phyloP scores from a whole-genome alignment of 2,329 filamentous ascomycete species.

The Cladosporium cucumerinum region DNA sequence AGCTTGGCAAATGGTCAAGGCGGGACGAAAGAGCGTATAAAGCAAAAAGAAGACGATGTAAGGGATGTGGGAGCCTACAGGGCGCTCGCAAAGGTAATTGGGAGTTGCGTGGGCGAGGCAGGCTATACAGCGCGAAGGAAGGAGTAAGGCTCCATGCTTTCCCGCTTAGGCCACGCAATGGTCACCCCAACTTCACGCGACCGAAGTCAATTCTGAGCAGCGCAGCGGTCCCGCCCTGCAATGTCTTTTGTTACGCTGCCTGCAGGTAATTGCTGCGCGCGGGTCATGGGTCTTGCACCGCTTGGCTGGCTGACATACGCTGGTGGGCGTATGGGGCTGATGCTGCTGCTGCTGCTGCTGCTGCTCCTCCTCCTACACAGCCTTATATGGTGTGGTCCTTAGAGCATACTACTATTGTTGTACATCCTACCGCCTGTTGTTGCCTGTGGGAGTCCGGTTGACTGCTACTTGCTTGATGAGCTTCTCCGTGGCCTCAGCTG shows the following conservation, averaged over 20 bases:
- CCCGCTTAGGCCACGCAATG: conserved; percentile 7
- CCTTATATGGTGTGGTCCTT: background rate
- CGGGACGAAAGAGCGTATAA: background rate
- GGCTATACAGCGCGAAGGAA: conserved; percentile 15
- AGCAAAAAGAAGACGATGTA: background rate
- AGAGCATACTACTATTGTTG: background rate
- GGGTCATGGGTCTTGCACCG: no score
- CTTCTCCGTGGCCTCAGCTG: background rate
- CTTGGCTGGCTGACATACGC: background rate
- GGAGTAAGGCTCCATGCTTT: conserved; percentile 4
- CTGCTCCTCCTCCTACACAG: background rate
- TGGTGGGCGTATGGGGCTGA: background rate
- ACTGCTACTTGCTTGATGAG: background rate
- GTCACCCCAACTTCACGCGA: background rate
- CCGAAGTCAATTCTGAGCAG: background rate
- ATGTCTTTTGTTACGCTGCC: background rate
- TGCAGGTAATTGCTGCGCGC: background rate
- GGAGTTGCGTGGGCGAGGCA: conserved; percentile 1
- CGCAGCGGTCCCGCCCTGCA: background rate
- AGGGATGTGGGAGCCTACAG: conserved; percentile 5
- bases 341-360: no score
- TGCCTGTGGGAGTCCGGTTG: background rate
- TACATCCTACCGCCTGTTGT: background rate
- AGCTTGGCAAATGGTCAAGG: conserved; percentile 5
- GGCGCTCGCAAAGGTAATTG: background rate